Conservation (phyloP, 1,284 basidiomycete genomes). For the Xanthoconium separans region DNA sequence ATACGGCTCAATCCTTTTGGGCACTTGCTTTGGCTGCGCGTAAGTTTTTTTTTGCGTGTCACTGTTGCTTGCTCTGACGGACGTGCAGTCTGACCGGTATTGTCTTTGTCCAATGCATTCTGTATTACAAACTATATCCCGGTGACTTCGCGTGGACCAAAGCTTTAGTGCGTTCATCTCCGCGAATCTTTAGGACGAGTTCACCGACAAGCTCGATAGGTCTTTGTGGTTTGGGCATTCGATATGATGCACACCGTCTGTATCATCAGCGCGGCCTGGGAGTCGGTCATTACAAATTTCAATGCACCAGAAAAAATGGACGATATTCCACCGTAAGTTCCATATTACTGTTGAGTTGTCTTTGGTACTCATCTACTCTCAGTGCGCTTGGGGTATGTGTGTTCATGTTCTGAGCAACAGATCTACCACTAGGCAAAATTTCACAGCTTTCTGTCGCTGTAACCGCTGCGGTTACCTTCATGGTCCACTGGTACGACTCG, state of each 20-base stretch:
- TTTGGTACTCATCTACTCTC: background rate
- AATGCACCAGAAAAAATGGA: slow-evolving; percentile 28
- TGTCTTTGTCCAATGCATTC: slow-evolving; percentile 43
- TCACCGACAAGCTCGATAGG: slow-evolving; percentile 19
- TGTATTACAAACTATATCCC: slow-evolving; percentile 46
- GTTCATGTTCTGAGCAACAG: background rate
- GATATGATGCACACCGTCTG: slow-evolving; percentile 32
- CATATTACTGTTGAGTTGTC: rapidly evolving
- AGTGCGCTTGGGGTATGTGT: slow-evolving; percentile 29
- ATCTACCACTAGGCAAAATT: background rate
- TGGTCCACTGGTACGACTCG: slow-evolving; percentile 31
- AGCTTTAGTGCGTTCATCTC: slow-evolving; percentile 33
- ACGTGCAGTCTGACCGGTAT: slow-evolving; percentile 43
- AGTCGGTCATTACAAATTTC: slow-evolving; percentile 30
- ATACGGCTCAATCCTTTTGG: slow-evolving; percentile 32
- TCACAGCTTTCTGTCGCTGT: slow-evolving; percentile 31
- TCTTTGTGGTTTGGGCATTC: slow-evolving; percentile 29
- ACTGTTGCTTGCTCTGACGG: slow-evolving; percentile 9
- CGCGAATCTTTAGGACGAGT: slow-evolving; percentile 13
- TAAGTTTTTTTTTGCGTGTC: slow-evolving; percentile 5
- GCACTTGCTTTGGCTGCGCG: slow-evolving; percentile 31
- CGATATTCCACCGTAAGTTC: slow-evolving; percentile 29
- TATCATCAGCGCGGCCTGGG: slow-evolving; percentile 29
- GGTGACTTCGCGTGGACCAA: slow-evolving; percentile 37
- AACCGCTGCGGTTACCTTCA: slow-evolving; percentile 30